A percentile compares a stretch with the other conserved stretches of the same genome.
phyloP scores from a whole-genome alignment of 768 basidiomycete species.

The Leccinum pellstonianum region DNA sequence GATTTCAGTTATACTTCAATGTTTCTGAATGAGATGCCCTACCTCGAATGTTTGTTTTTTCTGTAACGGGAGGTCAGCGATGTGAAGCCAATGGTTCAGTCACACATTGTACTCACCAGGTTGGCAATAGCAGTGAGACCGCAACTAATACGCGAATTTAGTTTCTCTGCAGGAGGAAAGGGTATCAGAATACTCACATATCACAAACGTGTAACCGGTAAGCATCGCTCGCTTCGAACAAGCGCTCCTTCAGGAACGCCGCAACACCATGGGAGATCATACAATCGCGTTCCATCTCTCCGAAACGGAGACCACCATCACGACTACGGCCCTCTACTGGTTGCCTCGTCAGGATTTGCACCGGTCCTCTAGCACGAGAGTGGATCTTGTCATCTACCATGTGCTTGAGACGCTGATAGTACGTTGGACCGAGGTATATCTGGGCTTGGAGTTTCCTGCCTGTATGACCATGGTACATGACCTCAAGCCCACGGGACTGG shows the following conservation, averaged over 20 bases:
- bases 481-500: constrained; percentile 94
- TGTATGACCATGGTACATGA: constrained; percentile 99
- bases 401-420: constrained; percentile 98
- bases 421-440: constrained; percentile 97
- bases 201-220: constrained; percentile 96
- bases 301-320: constrained; percentile 98
- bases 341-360: constrained; percentile 96
- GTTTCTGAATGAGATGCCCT: constrained; percentile 11
- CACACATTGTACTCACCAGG: constrained; percentile 53
- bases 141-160: constrained; percentile 51
- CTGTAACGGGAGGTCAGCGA: constrained; percentile 32
- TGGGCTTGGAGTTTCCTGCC: constrained; percentile 98
- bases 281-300: constrained; percentile 99
- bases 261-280: constrained; percentile 99
- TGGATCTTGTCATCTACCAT: constrained; percentile 99
- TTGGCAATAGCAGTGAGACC: constrained; percentile 97
- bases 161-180: constrained; percentile 3
- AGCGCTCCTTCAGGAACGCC: constrained; percentile 94
- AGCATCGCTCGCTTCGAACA: constrained; percentile 91
- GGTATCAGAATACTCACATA: constrained; percentile 57
- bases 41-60: constrained; percentile 99
- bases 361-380: constrained; percentile 93
- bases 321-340: constrained; percentile 98
- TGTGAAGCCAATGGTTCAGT: constrained; percentile 4
- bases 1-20: constrained; percentile 3